Conservation (phyloP, 2,329 filamentous ascomycete species). For the Diplodia mutila region DNA sequence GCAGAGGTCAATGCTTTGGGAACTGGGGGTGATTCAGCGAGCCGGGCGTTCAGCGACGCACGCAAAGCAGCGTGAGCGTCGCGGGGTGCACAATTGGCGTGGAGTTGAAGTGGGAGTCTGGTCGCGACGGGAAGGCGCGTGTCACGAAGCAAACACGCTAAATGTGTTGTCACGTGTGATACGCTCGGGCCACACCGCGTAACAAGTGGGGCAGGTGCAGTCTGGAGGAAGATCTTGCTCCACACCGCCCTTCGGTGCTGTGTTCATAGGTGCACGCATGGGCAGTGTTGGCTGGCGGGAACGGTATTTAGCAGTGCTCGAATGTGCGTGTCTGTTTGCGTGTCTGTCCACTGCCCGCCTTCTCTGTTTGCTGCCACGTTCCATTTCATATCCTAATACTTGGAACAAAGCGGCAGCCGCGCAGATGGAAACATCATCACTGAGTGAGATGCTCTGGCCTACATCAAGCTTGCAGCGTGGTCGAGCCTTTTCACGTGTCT, state of each 20-base stretch:
- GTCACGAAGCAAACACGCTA: neutral
- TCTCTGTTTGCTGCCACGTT: neutral
- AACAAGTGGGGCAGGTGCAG: neutral
- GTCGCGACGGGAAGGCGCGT: neutral
- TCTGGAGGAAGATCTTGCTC: neutral
- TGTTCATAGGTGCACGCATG: neutral
- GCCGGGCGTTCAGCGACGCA: neutral
- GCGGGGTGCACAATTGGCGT: neutral
- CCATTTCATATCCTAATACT: too few species aligned
- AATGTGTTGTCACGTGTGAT: neutral
- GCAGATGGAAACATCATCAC: neutral
- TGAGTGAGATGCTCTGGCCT: neutral
- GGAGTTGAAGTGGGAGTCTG: neutral
- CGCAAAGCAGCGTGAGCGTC: neutral
- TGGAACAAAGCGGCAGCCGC: neutral
- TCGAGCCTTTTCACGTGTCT: conserved; percentile 4
- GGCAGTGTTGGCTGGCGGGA: neutral
- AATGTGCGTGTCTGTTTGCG: neutral
- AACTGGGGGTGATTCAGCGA: neutral
- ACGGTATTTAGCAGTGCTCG: too few species aligned
- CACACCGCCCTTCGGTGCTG: neutral
- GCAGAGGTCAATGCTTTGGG: neutral
- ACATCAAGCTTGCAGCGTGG: neutral
- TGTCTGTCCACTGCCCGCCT: neutral
- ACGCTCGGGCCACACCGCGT: neutral